Percentiles rank a stretch among this genome's conserved stretches.
phyloP scores from a whole-genome alignment of 2,329 filamentous ascomycete species.

The Penicillium freii region DNA sequence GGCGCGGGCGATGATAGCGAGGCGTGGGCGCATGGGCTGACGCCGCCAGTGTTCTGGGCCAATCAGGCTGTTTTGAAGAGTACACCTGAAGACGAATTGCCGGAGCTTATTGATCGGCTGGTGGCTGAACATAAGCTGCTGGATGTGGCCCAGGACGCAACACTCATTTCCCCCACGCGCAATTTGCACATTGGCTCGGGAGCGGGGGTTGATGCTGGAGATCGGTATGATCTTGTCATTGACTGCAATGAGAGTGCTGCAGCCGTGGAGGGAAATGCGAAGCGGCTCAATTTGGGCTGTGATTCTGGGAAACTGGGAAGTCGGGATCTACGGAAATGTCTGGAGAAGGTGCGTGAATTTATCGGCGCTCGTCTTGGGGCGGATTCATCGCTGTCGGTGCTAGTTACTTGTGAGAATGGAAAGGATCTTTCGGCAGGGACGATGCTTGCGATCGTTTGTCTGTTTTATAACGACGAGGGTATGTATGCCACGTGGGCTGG shows the following conservation, averaged over 20 bases:
- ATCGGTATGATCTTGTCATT: constrained; percentile 47
- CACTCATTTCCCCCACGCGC: constrained; percentile 39
- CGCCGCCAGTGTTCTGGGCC: constrained; percentile 75
- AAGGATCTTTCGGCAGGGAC: constrained; percentile 78
- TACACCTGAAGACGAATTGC: constrained; percentile 64
- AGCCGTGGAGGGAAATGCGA: constrained; percentile 39
- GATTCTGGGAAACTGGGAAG: constrained; percentile 74
- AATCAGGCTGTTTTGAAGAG: constrained; percentile 61
- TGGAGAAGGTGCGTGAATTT: constrained; percentile 63
- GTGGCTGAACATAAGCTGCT: constrained; percentile 30
- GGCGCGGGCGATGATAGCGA: constrained; percentile 94
- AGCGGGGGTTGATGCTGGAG: constrained; percentile 37
- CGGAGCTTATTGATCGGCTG: constrained; percentile 50
- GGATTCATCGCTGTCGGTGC: constrained; percentile 37
- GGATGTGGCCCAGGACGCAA: constrained; percentile 23
- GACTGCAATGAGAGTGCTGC: constrained; percentile 36
- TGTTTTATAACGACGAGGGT: constrained; percentile 67
- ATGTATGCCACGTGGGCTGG: constrained; percentile 23
- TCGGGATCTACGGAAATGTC: constrained; percentile 71
- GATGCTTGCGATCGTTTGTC: constrained; percentile 72
- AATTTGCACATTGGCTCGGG: constrained; percentile 36
- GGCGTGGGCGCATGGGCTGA: constrained; percentile 83
- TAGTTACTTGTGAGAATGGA: constrained; percentile 73
- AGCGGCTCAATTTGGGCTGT: constrained; percentile 59
- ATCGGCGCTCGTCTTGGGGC: constrained; percentile 38